Evolutionary conservation across 495 filamentous ascomycete genomes (phyloP).

Genomic region (Patellaria atrata): DNA sequence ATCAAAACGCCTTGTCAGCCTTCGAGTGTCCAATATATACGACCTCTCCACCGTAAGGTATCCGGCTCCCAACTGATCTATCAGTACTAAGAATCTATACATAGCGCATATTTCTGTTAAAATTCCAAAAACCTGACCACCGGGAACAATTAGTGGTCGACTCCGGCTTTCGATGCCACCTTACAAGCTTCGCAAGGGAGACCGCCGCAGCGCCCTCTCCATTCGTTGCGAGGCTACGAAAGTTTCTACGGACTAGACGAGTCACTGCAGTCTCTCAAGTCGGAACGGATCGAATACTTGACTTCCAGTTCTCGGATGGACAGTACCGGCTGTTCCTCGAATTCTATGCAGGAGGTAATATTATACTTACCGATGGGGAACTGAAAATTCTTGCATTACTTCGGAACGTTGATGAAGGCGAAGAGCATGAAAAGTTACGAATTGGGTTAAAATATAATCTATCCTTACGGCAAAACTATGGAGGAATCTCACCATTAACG

Average conservation of each 20-base stretch:
- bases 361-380: constrained; percentile 75
- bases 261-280: constrained; percentile 71
- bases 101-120: constrained; percentile 84
- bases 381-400: constrained; percentile 64
- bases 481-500: constrained; percentile 58
- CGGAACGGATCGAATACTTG: constrained; percentile 85
- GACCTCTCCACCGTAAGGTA: constrained; percentile 65
- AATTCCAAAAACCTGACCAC: constrained; percentile 70
- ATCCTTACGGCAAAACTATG: constrained; percentile 67
- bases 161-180: constrained; percentile 88
- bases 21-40: constrained; percentile 87
- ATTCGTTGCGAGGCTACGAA: constrained; percentile 74
- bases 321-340: constrained; percentile 77
- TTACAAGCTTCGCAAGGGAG: constrained; percentile 74
- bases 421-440: constrained; percentile 54
- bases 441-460: constrained; percentile 67
- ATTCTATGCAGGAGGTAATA: constrained; percentile 93
- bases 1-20: constrained; percentile 50
- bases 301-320: constrained; percentile 85
- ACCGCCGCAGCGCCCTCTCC: constrained; percentile 68
- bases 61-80: too few relatives aligned
- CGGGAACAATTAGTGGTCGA: constrained; percentile 84
- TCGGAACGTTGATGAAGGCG: constrained; percentile 67
- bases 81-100: constrained; percentile 4
- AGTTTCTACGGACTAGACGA: constrained; percentile 71